These are phyloP conservation scores for Pythium apleroticum DNA, from an alignment of 352 stramenopile genomes.

Conservation along the genomic window DNA sequence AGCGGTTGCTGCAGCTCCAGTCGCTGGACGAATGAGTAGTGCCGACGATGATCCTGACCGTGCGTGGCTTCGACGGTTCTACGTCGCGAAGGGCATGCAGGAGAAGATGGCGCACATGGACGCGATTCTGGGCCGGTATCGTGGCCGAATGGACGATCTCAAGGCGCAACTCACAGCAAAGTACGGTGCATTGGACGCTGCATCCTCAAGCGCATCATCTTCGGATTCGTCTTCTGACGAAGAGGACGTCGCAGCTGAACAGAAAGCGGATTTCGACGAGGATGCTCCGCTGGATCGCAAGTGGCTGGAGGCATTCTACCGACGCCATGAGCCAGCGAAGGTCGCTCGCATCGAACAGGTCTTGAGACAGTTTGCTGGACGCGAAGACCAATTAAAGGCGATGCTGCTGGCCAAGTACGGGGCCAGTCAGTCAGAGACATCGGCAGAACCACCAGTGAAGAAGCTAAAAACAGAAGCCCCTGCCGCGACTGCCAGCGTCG, in stretches of 20 bases:
- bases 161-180: slow-evolving; percentile 51
- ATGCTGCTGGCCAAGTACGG: slow-evolving; percentile 66
- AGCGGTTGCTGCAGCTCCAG: neutral
- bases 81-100: slow-evolving; percentile 36
- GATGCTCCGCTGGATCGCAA: slow-evolving; percentile 34
- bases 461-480: slow-evolving; percentile 20
- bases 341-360: slow-evolving; percentile 45
- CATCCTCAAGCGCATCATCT: slow-evolving; percentile 8
- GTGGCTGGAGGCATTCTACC: slow-evolving; percentile 64
- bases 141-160: slow-evolving; percentile 52
- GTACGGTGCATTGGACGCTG: slow-evolving; percentile 33
- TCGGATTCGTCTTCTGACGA: slow-evolving; percentile 28
- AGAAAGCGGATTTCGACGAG: slow-evolving; percentile 21
- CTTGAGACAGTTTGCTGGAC: slow-evolving; percentile 56
- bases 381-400: slow-evolving; percentile 59
- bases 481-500: neutral
- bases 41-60: slow-evolving; percentile 33
- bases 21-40: neutral
- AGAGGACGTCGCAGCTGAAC: slow-evolving; percentile 18
- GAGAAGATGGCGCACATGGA: slow-evolving; percentile 58
- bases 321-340: slow-evolving; percentile 51
- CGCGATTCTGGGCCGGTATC: slow-evolving; percentile 56
- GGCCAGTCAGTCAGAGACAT: neutral
- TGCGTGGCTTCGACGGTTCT: slow-evolving; percentile 51
- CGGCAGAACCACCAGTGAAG: slow-evolving; percentile 22